Base-by-base conservation (phyloP, 805 yeast species). In the Ogataea populi-albae region DNA sequence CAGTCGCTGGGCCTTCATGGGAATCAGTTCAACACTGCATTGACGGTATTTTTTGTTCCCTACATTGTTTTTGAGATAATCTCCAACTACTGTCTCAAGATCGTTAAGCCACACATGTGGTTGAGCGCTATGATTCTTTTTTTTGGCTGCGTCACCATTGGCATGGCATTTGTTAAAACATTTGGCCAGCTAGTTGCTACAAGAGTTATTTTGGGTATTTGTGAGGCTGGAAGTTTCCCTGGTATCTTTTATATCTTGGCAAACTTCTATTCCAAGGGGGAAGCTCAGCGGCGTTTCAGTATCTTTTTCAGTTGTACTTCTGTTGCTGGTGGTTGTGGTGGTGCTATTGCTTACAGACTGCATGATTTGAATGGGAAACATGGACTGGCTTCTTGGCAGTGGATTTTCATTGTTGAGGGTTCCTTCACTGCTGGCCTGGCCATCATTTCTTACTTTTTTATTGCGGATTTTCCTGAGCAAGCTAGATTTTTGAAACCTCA, bases 311-410 rank as follows among this genome's bases (percentile, higher is more conserved):
- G 81, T 22, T 77, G 82, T 30, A 80, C 89, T 4, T 75, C 82
- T 45, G 66, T 84, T 36, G 86, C 89, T 2, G 89, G 93, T 55
- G 88, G 85, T 17, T 82, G 84, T 47, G 81, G 82, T 10, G 88
- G 88, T 39, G 77, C 85, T 19, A 69, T 83, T 46, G 87, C 89
- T 6, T 78, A 73, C 48, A 76, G 75, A 43, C 73, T 81, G 42
- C 60, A 75, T 47, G 77, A 76, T 25, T 64, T 82, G 48, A 68
- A 76, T 44, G 72, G 73, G 26, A 57, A 41, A 8, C 56, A 54
- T 33, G 75, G 75, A 6, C 35, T 63, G 17, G 48, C 55, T n/a
- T 66, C 70, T 4, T 71, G 75, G 75, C 58, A 61, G 50, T 71
- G 73, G 70, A 53, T 69, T 28, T 71, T 66, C 52, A 60, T 69